Conservation (phyloP, 257 asterid species). For the Knoxia roxburghii region DNA sequence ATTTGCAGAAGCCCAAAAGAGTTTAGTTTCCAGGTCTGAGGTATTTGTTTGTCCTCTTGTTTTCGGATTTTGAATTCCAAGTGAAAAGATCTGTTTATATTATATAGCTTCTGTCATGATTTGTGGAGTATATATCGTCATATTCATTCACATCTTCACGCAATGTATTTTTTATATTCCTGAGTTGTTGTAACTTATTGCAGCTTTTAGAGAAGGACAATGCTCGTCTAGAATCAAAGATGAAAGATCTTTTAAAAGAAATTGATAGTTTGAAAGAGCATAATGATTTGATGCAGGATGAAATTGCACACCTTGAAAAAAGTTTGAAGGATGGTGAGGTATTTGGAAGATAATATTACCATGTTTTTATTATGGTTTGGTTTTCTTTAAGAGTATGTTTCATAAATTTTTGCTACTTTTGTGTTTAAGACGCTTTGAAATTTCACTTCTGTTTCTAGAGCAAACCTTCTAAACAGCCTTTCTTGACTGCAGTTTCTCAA, state of each 20-base stretch:
- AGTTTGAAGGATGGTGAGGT: conserved; percentile 54
- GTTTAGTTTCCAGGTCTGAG: conserved; percentile 60
- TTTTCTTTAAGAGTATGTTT: not conserved
- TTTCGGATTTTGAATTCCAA: not conserved
- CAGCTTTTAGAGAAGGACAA: conserved; percentile 72
- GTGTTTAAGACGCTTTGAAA: not conserved
- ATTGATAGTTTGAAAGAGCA: conserved; percentile 52
- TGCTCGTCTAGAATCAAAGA: conserved; percentile 33
- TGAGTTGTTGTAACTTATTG: conserved; percentile 6
- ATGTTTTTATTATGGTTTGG: not conserved
- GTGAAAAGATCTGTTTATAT: not conserved
- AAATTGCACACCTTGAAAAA: conserved; percentile 43
- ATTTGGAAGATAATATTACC: not conserved
- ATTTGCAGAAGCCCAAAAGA: conserved; percentile 57
- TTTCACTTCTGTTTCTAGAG: not conserved
- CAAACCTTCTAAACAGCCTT: not conserved
- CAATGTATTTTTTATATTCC: not conserved
- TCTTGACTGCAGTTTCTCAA: conserved; percentile 25
- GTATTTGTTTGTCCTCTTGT: conserved; percentile 33
- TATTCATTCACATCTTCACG: not conserved
- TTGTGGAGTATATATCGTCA: not conserved
- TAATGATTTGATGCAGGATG: conserved; percentile 38
- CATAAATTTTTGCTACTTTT: not conserved
- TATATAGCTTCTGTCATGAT: not conserved
- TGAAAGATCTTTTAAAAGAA: conserved; percentile 45